phyloP scores from a whole-genome alignment of 192 early-diverging fungal species.

The Umbelopsis isabellina region DNA sequence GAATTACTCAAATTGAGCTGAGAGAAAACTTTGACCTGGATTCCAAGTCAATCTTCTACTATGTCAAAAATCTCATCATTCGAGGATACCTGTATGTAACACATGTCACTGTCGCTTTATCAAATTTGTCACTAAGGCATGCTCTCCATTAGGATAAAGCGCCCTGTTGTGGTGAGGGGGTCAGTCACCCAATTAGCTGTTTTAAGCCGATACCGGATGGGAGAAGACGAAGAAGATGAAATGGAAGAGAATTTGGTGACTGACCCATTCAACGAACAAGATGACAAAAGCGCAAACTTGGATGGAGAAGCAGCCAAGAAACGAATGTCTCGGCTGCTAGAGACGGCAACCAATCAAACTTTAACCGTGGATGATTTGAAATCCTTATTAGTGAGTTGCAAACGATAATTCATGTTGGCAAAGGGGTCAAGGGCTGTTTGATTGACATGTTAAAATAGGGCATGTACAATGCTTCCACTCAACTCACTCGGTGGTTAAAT shows the following conservation, averaged over 20 bases:
- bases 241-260: not conserved
- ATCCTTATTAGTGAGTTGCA: not conserved
- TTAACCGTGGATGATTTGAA: not conserved
- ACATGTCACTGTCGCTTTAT: too few species aligned
- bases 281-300: not conserved
- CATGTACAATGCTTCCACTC: not conserved
- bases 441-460: not conserved
- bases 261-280: not conserved
- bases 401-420: too few species aligned
- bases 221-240: not conserved
- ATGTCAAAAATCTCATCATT: slow-evolving; percentile 1
- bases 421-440: not conserved
- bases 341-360: not conserved
- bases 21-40: not conserved
- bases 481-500: not conserved
- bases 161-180: not conserved
- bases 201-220: not conserved
- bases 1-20: not conserved
- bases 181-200: not conserved
- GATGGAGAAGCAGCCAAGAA: not conserved
- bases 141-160: not conserved
- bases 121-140: not conserved
- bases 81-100: not conserved
- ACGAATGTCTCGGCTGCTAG: not conserved
- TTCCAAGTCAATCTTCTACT: not conserved